Evolutionary conservation across 768 basidiomycete genomes (phyloP).

Genomic region (Nevesoporus exiguus): DNA sequence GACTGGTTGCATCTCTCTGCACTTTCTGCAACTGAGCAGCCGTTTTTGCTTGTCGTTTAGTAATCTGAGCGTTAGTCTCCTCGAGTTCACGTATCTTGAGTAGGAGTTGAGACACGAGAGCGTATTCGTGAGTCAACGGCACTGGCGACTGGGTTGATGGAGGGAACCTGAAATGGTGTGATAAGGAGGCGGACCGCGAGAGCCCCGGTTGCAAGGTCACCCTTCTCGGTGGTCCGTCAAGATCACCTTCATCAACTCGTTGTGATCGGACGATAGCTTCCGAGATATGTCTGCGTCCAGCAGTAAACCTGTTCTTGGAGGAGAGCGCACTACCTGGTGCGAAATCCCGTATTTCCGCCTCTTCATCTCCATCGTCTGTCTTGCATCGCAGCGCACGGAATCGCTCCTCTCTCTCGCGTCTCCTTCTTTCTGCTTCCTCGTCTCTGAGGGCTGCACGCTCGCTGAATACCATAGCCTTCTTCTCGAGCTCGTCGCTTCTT

Average conservation of each 20-base stretch:
- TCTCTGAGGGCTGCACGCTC: slow-evolving; percentile 22
- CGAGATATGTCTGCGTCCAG: slow-evolving; percentile 30
- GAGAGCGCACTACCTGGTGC: slow-evolving; percentile 54
- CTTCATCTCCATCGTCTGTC: slow-evolving; percentile 29
- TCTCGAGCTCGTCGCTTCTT: slow-evolving; percentile 67
- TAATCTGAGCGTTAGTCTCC: slow-evolving; percentile 64
- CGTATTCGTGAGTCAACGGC: slow-evolving; percentile 37
- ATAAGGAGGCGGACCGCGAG: slow-evolving; percentile 27
- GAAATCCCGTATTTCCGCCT: slow-evolving; percentile 48
- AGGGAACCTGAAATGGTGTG: slow-evolving; percentile 16
- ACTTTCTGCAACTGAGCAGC: slow-evolving; percentile 60
- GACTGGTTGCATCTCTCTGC: slow-evolving; percentile 68
- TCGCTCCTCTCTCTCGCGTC: slow-evolving; percentile 46
- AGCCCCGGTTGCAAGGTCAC: slow-evolving; percentile 18
- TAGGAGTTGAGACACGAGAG: slow-evolving; percentile 67
- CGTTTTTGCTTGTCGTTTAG: slow-evolving; percentile 62
- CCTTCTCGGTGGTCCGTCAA: slow-evolving; percentile 18
- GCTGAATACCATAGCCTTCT: slow-evolving; percentile 48
- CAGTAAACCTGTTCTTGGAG: slow-evolving; percentile 18
- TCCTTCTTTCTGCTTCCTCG: slow-evolving; percentile 31
- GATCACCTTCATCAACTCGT: slow-evolving; percentile 3
- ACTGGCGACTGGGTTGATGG: slow-evolving; percentile 12
- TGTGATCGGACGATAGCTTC: slow-evolving; percentile 19
- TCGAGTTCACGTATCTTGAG: slow-evolving; percentile 76
- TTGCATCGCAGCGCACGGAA: slow-evolving; percentile 50